Evolutionary conservation across 106 monocot species (phyloP), one percentile per base, ranked within the genome.

Genomic region (Dendrobium huoshanense): DNA sequence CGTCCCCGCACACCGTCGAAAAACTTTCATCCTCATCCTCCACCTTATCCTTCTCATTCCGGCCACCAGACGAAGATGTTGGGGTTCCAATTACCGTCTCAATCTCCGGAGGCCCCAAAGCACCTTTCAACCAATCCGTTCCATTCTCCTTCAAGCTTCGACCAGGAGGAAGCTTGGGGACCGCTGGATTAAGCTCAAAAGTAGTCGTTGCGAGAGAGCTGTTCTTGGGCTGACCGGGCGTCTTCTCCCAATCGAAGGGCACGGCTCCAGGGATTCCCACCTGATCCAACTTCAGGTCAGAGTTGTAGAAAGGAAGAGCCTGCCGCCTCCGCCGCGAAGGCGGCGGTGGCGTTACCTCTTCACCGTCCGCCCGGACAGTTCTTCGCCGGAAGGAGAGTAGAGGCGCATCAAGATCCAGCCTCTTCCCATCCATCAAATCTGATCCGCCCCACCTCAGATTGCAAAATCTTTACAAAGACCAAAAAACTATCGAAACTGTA

Each of bases 201-300:
- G 19, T 41, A 10, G 74, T 44, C 20, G 4, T 79, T 16, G 81
- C 43, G 16, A n/a, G 13, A 40, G 80, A 43, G 25, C 77, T 47
- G 37, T 80, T 82, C 83, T 96, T 96, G 4, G 94, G 96, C 73
- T 77, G 86, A 17, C 94, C 96, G 5, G 96, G 92, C 4, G 80
- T 42, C 67, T 94, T 86, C 87, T 96, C 96, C 96, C 96, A 94
- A 6, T 75, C 79, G 70, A 96, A 96, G 40, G 94, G 96, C 49
- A 96, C 84, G 24, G 86, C 82, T 15, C 92, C 92, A 1, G 96
- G 88, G 31, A 83, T 83, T 13, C 74, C 64, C 24, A 92, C 86
- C 1, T 88, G 87, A 41, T 86, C 92, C 1, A 91, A 85, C 64
- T 86, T 92, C 54, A 84, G 64, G 13, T 87, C 94, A 13, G 88